Evolutionary conservation across 176 grass and related monocot species (phyloP), one percentile per base, ranked within the genome.

Genomic region (Bolboschoenus planiculmis): DNA sequence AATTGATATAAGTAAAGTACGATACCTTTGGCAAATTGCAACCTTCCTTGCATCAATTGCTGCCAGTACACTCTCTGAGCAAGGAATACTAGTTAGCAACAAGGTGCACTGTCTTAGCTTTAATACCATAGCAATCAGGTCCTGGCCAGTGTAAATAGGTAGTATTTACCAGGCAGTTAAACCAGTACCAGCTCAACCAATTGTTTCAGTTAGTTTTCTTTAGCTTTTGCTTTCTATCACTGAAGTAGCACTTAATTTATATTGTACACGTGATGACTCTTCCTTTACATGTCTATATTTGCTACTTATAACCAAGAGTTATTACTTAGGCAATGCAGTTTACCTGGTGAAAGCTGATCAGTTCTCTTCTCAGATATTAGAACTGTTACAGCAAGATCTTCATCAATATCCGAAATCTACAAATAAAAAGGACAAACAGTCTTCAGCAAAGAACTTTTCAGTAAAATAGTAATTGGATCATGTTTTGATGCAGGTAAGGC

Each of bases 21-120:
- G 34, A 83, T 91, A 98, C 95, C 95, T 95, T 83, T 98, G 95
- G 75, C 89, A 90, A 78, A 98, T 95, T 78, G 55, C 85, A 84
- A 88, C 87, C 84, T 98, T 98, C 75, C 84, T 90, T 53, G 89
- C 78, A 95, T 98, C 90, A 88, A 98, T 39, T 43, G 87, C 84
- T 83, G 83, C 85, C 44, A 98, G 80, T 60, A 98, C 92, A 82
- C 83, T 98, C 78, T 91, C 95, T 98, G 90, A 77, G 90, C 78
- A 89, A 78, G 64, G 65, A 65, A 65, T 33, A 82, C 40, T 33
- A 48, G 36, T 59, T 80, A 40, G 31, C 31, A 43, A 63, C 37
- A 48, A 62, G 60, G 56, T 65, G 5, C 4, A 82, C 37, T 46
- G 27, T 82, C 20, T 82, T 44, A 82, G 48, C 26, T 35, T 35